These are phyloP conservation scores for Vanrija humicola DNA, from an alignment of 1,284 basidiomycete species.

Conservation along the genomic window DNA sequence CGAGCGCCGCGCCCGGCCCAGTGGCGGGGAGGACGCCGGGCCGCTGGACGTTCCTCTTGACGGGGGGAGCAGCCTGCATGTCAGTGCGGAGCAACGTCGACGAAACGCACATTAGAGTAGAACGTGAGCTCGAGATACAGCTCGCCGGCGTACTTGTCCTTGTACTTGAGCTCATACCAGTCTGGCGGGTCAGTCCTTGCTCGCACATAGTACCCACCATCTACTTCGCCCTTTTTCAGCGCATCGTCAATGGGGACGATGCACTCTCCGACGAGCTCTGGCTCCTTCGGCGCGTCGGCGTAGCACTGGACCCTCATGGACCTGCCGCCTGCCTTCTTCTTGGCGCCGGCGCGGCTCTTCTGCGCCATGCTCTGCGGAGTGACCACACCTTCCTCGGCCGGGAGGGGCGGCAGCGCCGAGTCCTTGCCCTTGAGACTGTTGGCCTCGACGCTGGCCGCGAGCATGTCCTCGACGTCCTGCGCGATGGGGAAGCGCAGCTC, in stretches of 20 bases:
- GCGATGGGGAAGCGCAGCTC: conserved; percentile 89
- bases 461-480: conserved; percentile 69
- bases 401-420: conserved; percentile 8
- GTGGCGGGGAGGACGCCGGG: conserved; percentile 24
- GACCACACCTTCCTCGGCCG: conserved; percentile 27
- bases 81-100: neutral
- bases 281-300: conserved; percentile 91
- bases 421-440: conserved; percentile 46
- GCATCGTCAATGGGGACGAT: conserved; percentile 84
- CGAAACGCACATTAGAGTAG: conserved; percentile 77
- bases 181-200: conserved; percentile 54
- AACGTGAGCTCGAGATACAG: conserved; percentile 92
- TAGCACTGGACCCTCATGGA: conserved; percentile 80
- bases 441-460: conserved; percentile 52
- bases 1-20: neutral
- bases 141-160: conserved; percentile 89
- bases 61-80: conserved; percentile 38
- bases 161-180: conserved; percentile 86
- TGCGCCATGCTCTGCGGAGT: conserved; percentile 50
- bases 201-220: conserved; percentile 64
- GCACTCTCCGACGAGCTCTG: conserved; percentile 90
- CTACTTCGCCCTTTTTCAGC: conserved; percentile 90
- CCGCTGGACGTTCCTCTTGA: conserved; percentile 40
- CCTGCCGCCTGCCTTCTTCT: conserved; percentile 53
- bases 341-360: conserved; percentile 51